Conservation (phyloP, 441 rosid genomes). For the Omphalea diandra region DNA sequence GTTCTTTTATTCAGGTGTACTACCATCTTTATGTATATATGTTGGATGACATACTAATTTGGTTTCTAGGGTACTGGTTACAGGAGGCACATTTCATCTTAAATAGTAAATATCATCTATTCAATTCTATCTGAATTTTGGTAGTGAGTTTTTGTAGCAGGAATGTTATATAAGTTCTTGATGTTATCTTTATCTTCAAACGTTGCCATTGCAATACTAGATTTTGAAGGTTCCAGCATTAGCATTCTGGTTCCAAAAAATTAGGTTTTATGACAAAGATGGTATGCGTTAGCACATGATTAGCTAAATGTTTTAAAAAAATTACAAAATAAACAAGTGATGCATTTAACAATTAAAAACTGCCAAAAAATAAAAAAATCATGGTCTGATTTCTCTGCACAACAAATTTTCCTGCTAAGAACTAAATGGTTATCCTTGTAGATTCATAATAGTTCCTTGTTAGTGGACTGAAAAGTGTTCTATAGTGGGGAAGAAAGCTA, state of each 20-base stretch:
- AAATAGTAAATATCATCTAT: background rate
- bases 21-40: background rate
- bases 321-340: background rate
- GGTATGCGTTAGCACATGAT: background rate
- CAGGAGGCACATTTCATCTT: background rate
- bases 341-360: background rate
- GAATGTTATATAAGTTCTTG: too few relatives aligned
- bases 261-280: background rate
- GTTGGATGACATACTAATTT: background rate
- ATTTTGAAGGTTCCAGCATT: too few relatives aligned
- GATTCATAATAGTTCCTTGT: background rate
- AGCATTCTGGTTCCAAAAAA: background rate
- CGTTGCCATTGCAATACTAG: too few relatives aligned
- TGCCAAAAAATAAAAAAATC: background rate
- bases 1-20: constrained; percentile 16
- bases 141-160: too few relatives aligned
- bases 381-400: background rate
- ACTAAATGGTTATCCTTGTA: background rate
- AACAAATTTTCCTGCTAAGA: background rate
- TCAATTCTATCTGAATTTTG: too few relatives aligned
- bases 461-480: background rate
- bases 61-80: too few relatives aligned
- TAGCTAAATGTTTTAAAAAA: background rate
- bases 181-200: too few relatives aligned
- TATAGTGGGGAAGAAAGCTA: background rate